Conservation (phyloP, 2,329 filamentous ascomycete genomes). For the Fusarium drepaniforme region DNA sequence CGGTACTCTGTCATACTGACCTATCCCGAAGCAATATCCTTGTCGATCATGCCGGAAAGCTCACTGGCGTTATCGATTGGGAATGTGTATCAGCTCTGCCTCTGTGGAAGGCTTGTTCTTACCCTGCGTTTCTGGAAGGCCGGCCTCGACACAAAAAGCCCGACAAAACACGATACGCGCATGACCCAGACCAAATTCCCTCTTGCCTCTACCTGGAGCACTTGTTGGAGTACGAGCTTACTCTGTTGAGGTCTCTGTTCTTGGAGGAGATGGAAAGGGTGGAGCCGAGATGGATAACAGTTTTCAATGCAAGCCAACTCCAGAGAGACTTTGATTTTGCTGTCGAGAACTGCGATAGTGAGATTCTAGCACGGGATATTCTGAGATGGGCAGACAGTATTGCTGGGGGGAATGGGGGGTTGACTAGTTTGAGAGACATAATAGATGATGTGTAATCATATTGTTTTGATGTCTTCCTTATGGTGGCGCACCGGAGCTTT, state of each 20-base stretch:
- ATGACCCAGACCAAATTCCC: background rate
- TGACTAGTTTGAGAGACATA: background rate
- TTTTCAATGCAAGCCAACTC: constrained; percentile 8
- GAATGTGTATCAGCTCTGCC: constrained; percentile 57
- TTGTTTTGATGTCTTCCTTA: background rate
- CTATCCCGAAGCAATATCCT: constrained; percentile 54
- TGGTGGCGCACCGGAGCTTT: background rate
- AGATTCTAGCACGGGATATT: constrained; percentile 5
- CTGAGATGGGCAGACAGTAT: constrained; percentile 11
- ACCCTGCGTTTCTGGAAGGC: constrained; percentile 51
- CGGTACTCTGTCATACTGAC: constrained; percentile 52
- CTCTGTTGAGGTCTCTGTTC: constrained; percentile 49
- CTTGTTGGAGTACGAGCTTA: constrained; percentile 54
- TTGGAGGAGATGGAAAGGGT: constrained; percentile 46
- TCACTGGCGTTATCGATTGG: constrained; percentile 58
- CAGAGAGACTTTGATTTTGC: constrained; percentile 28
- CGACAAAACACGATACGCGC: constrained; percentile 39
- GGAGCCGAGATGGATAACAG: constrained; percentile 47
- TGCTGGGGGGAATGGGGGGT: background rate
- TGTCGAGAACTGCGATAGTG: constrained; percentile 14
- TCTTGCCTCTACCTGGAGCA: constrained; percentile 52
- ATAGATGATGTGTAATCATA: background rate
- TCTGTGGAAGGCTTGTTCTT: constrained; percentile 50
- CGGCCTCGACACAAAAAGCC: constrained; percentile 15
- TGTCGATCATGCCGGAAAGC: constrained; percentile 48